Evolutionary conservation across 129 eudicot species (phyloP), one percentile per base, ranked within the genome.

Genomic region (Erigeron canadensis): DNA sequence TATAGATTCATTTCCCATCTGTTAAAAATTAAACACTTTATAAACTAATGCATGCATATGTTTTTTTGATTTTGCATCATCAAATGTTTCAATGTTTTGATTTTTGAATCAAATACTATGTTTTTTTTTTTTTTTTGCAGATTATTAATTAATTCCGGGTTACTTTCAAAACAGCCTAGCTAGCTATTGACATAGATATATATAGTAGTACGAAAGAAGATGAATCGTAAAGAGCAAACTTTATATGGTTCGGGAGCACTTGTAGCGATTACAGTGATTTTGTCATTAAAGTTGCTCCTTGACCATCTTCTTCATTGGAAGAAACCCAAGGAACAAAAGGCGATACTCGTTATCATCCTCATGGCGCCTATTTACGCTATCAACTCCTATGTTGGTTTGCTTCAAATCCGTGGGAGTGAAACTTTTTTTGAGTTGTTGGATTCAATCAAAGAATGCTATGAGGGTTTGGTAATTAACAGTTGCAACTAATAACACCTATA

Each of bases 241-340:
- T 28, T 28, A 28, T 28, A 28, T 28, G 89, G 85, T 45, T 69
- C 85, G 41, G 76, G 84, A n/a, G 61, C 81, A 13, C 82, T 87
- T 55, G 82, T 87, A 51, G 76, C 80, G 79, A 84, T 84, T 10
- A 68, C 78, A 5, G 39, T 80, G 76, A 81, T 75, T 70, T 76
- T 84, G 69, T 61, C 88, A n/a, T 40, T 82, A 50, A 84, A 80
- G 79, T 82, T 88, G 45, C 77, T 88, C 2, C 34, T 75, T 9
- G 82, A 83, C 48, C 95, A 85, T 83, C 63, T 77, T 57, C 55
- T 67, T 11, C 57, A 79, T 10, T 85, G 95, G 95, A 88, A 82
- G 74, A 88, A 85, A 59, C 88, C 95, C 15, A 88, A 88, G 83
- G 90, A 85, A 65, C 95, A 88, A 71, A 85, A 80, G 80, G 95